Evolutionary conservation across 345 rosid genomes (phyloP), one percentile per base, ranked within the genome.

Genomic region (Raphanus raphanistrum): DNA sequence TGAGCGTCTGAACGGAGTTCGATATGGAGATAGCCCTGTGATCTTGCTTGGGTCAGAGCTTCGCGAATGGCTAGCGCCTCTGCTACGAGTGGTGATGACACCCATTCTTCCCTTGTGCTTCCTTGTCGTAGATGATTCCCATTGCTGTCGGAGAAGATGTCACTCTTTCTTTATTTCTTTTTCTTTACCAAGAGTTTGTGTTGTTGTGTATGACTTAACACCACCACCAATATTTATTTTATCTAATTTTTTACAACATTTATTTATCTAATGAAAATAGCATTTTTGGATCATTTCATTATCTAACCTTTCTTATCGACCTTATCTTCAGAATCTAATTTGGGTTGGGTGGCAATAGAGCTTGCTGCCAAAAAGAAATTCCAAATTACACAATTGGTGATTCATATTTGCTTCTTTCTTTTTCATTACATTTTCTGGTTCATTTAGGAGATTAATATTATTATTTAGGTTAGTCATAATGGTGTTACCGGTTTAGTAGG

Each of bases 281-380:
- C 63, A 96, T 96, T 52, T 94, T 45, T 45, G 52, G 15, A 45
- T 45, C 52, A 45, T 45, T 45, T 45, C 52, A 45, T 12, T 45
- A 45, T 13, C 54, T 13, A 13, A 41, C 48, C 10, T 16, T 45
- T 45, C 52, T 45, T 45, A 45, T 4, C 12, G 16, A 45, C 17
- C 55, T 48, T 50, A 50, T 50, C 55, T 13, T 50, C 55, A 45
- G 16, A 50, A 50, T n/a, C 21, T n/a, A 50, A 50, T n/a, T 48
- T n/a, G 6, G 55, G 21, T 50, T n/a, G 55, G 55, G 55, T 50
- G 55, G 17, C 21, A 50, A 50, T 50, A n/a, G 55, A 50, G 55
- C 55, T 50, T 50, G 17, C 21, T 50, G 55, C 55, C 55, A 50
- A 4, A 50, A 50, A 50, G 4, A 6, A 41, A 8, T 50, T n/a